A percentile compares a stretch with the other conserved stretches of the same genome.
Conservation (phyloP, 1,284 basidiomycete genomes). For the Pseudozyma sp. region DNA sequence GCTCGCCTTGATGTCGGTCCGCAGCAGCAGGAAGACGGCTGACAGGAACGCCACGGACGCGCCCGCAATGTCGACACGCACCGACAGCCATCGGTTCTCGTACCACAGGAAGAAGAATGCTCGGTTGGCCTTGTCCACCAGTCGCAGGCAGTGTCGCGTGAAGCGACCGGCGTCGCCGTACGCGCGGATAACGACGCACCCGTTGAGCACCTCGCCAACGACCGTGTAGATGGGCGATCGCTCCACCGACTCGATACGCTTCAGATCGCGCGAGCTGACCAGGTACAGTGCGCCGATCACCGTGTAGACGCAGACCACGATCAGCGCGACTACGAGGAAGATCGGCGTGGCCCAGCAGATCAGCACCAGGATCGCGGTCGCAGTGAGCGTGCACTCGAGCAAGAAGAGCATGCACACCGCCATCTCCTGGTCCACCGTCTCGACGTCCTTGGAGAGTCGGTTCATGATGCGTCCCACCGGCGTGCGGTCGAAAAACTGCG, state of each 20-base stretch:
- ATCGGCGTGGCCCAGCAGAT: slow-evolving; percentile 65
- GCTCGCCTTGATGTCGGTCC: slow-evolving; percentile 64
- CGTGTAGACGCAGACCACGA: slow-evolving; percentile 60
- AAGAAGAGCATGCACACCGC: slow-evolving; percentile 54
- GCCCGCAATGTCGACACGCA: slow-evolving; percentile 66
- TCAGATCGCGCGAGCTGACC: slow-evolving; percentile 66
- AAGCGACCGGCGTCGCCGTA: slow-evolving; percentile 86
- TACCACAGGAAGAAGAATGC: slow-evolving; percentile 72
- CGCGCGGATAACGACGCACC: slow-evolving; percentile 86
- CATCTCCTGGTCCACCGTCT: slow-evolving; percentile 68
- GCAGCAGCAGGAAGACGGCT: slow-evolving; percentile 73
- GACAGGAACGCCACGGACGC: slow-evolving; percentile 60
- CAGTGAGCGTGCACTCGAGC: slow-evolving; percentile 54
- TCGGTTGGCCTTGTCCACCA: slow-evolving; percentile 71
- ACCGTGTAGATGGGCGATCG: slow-evolving; percentile 68
- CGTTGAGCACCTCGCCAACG: slow-evolving; percentile 76
- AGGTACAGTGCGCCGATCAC: slow-evolving; percentile 66
- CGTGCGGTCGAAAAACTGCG: slow-evolving; percentile 66
- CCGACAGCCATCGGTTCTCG: slow-evolving; percentile 71
- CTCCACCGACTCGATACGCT: slow-evolving; percentile 66
- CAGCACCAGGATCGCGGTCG: slow-evolving; percentile 57
- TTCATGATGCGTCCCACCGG: slow-evolving; percentile 68
- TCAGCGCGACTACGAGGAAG: slow-evolving; percentile 51
- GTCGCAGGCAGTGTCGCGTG: slow-evolving; percentile 70
- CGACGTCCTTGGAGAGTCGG: slow-evolving; percentile 66